These are phyloP conservation scores for Athelia sp. DNA, from an alignment of 1,284 basidiomycete genomes.

Conservation along the genomic window DNA sequence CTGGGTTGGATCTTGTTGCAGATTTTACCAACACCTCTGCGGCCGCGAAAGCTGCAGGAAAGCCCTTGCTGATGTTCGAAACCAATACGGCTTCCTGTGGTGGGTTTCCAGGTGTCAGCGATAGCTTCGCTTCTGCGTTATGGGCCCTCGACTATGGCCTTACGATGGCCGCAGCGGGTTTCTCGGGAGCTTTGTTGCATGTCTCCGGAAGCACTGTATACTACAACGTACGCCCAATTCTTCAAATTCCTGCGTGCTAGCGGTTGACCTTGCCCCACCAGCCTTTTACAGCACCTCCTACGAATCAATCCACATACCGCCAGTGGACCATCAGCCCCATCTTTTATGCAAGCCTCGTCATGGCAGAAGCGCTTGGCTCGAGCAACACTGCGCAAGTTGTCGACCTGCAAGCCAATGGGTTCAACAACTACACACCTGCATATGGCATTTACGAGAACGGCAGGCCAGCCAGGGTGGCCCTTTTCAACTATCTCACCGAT, in stretches of 20 bases:
- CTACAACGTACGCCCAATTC: slow-evolving; percentile 27
- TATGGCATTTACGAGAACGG: slow-evolving; percentile 53
- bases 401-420: slow-evolving; percentile 34
- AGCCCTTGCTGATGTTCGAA: slow-evolving; percentile 44
- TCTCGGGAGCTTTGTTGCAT: slow-evolving; percentile 32
- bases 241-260: not conserved
- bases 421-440: slow-evolving; percentile 38
- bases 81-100: slow-evolving; percentile 56
- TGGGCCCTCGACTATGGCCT: slow-evolving; percentile 28
- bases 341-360: slow-evolving; percentile 44
- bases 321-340: slow-evolving; percentile 38
- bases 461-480: slow-evolving; percentile 37
- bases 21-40: slow-evolving; percentile 30
- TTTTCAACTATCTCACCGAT: slow-evolving; percentile 47
- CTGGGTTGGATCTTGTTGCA: slow-evolving; percentile 26
- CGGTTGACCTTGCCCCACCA: not conserved
- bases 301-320: slow-evolving; percentile 33
- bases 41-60: slow-evolving; percentile 23
- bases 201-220: slow-evolving; percentile 33
- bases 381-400: slow-evolving; percentile 38
- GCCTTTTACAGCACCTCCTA: slow-evolving; percentile 28
- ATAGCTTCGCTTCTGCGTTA: slow-evolving; percentile 41
- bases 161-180: slow-evolving; percentile 31
- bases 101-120: slow-evolving; percentile 48
- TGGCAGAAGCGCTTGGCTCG: slow-evolving; percentile 49